A percentile compares a stretch with the other conserved stretches of the same genome.
Evolutionary conservation across 2,329 filamentous ascomycete genomes (phyloP).

Genomic region (Stemphylium vesicarium): DNA sequence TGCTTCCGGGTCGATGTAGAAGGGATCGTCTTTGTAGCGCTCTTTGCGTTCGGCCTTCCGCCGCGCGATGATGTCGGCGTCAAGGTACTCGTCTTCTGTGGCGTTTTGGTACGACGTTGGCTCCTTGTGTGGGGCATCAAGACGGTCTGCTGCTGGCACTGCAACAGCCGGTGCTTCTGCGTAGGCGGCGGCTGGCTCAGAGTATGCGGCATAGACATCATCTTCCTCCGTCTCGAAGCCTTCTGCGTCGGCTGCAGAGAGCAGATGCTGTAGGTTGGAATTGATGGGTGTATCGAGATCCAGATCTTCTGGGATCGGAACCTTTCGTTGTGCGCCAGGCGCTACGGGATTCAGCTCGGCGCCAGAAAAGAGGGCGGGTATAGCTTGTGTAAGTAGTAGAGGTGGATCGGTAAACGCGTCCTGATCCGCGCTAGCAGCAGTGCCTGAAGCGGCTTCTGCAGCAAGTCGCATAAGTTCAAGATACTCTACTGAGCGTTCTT

Average conservation of each 20-base stretch:
- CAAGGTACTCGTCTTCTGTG: conserved; percentile 63
- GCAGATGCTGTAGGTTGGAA: conserved; percentile 69
- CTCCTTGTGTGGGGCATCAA: conserved; percentile 49
- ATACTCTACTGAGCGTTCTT: conserved; percentile 92
- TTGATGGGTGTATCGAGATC: conserved; percentile 86
- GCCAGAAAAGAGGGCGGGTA: conserved; percentile 84
- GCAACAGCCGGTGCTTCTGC: conserved; percentile 21
- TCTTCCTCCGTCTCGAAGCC: conserved; percentile 52
- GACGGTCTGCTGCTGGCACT: conserved; percentile 52
- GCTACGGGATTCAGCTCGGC: conserved; percentile 94
- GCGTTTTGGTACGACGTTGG: conserved; percentile 55
- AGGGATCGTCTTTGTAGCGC: conserved; percentile 90
- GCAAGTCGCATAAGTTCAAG: conserved; percentile 87
- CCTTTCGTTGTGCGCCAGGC: conserved; percentile 79
- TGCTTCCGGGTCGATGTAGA: conserved; percentile 74
- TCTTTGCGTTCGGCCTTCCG: conserved; percentile 79
- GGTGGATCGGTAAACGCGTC: conserved; percentile 78
- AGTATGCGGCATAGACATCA: conserved; percentile 55
- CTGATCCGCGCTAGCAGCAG: conserved; percentile 62
- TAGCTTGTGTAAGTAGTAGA: conserved; percentile 84
- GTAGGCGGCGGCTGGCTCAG: conserved; percentile 47
- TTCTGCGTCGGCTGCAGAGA: conserved; percentile 60
- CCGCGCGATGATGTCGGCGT: conserved; percentile 74
- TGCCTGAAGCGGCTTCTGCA: conserved; percentile 76
- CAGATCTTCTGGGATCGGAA: conserved; percentile 76